Evolutionary conservation across 164 flowering plant genomes (phyloP).

Genomic region (Umbilicus rupestris): DNA sequence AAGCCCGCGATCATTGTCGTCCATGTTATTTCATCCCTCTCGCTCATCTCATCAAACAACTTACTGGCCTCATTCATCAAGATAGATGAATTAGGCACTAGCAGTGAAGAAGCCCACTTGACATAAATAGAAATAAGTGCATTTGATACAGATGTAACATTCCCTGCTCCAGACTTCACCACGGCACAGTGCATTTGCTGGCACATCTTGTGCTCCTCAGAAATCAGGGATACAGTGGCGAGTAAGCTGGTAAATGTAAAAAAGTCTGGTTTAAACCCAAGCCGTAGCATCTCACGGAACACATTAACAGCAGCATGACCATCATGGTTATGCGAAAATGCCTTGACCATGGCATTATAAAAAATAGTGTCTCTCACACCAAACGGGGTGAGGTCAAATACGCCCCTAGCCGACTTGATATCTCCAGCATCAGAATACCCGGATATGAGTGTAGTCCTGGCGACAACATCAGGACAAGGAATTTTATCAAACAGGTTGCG

Average conservation of each 20-base stretch:
- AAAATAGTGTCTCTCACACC: conserved; percentile 43
- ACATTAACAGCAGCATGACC: conserved; percentile 40
- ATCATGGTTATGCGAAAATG: conserved; percentile 41
- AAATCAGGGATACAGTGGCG: conserved; percentile 33
- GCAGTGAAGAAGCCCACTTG: conserved; percentile 39
- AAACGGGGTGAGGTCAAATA: conserved; percentile 38
- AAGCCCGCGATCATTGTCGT: conserved; percentile 75
- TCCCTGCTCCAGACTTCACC: conserved; percentile 42
- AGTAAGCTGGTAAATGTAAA: conserved; percentile 45
- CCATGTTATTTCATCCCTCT: conserved; percentile 47
- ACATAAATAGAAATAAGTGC: conserved; percentile 55
- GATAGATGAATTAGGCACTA: conserved; percentile 13
- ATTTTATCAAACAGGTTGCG: conserved; percentile 51
- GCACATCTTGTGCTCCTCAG: conserved; percentile 32
- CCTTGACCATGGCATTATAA: conserved; percentile 68
- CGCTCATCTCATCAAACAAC: conserved; percentile 52
- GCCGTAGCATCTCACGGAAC: conserved; percentile 19
- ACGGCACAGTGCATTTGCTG: conserved; percentile 46
- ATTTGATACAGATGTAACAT: conserved; percentile 14
- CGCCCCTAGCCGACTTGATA: conserved; percentile 24
- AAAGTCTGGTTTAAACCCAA: conserved; percentile 35
- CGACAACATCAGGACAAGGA: conserved; percentile 24
- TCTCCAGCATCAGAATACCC: conserved; percentile 39
- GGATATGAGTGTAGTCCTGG: conserved; percentile 50
- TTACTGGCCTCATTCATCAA: conserved; percentile 36